Evolutionary conservation across 2,329 filamentous ascomycete genomes (phyloP), one percentile per base, ranked within the genome.

Genomic region (Nigrospora oryzae): DNA sequence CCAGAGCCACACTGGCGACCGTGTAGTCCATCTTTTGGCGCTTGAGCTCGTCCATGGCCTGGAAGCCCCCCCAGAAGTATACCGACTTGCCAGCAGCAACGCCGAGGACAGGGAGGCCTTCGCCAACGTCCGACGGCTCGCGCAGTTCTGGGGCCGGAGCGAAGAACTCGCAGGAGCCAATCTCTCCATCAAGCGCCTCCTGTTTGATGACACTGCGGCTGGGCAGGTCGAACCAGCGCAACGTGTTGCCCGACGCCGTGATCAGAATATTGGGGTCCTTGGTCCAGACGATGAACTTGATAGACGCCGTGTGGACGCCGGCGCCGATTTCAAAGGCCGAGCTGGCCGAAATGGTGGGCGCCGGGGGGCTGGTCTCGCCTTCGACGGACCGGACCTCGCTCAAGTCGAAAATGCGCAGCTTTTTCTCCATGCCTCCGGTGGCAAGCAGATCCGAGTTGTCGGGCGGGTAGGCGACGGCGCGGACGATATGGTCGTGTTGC

Each of bases 281-380:
- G 43, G 89, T 88, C 93, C 93, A 98, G 49, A 95, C 86, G 49
- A 98, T 94, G 46, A 89, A 90, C 65, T 96, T 97, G 74, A 98
- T 97, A 31, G 86, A 87, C 39, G 86, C 86, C 14, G 78, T 83
- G 63, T 98, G 93, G 12, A 86, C 76, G 33, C 87, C 88, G 7
- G 84, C 76, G 16, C 89, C 93, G 53, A 98, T 91, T 63, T 97
- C 93, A 59, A 90, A 93, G 49, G 84, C 79, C 28, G 67, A 79
- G 2, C 83, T 78, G 1, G 82, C 72, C 5, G 75, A 67, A 36
- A 83, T 73, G 0, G 71, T 71, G 34, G 70, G 60, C 19, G 72
- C 54, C 11, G 57, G 52, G 12, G 54, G 55, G 28, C 60, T 61
- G 23, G 56, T 58, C 23, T 28, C 23, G 30, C 57, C 55, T 11